Evolutionary conservation across 176 grass and related monocot genomes (phyloP), one percentile per base, ranked within the genome.

Genomic region (Carex myosuroides): DNA sequence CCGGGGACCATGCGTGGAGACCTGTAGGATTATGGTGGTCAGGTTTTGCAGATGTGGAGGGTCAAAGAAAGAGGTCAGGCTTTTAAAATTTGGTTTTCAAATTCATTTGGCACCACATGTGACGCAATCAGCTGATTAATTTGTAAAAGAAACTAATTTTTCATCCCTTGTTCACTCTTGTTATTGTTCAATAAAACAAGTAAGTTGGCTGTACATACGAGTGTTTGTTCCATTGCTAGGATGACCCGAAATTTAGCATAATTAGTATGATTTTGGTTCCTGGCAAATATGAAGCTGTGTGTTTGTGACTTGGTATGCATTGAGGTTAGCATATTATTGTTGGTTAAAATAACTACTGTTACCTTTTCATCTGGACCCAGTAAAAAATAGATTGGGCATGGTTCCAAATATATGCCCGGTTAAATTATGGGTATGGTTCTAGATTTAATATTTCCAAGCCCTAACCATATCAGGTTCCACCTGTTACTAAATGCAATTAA

Each of bases 31-130:
- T 85, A 87, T 95, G 57, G 65, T 98, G 17, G 82, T 73, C 13
- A 98, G 95, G 74, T 79, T 84, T 61, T 98, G 95, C 85, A 88
- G 86, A 70, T 98, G 95, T 79, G 85, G 91, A 37, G 84, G 86
- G 21, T 80, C 90, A 59, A 98, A 87, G 85, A 98, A 94, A 84
- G 92, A 98, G 95, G 92, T 94, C 12, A 48, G 42, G 6, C 60
- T 60, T 86, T 5, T 74, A 44, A 12, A 61, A 35, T 13, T 78
- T 37, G 22, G 26, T 54, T 39, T 65, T 59, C 65, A 39, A 64
- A 60, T 42, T 79, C 57, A 35, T 81, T 20, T 56, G 57, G 60
- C 18, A 50, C n/a, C 42, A 24, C 70, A 73, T 26, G n/a, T 73
- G 41, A 46, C 3, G 0, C 39, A 48, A 22, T 72, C 3, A 11